These are phyloP conservation scores for Eimeria acervulina DNA, from an alignment of 169 alveolate genomes.

Conservation along the genomic window DNA sequence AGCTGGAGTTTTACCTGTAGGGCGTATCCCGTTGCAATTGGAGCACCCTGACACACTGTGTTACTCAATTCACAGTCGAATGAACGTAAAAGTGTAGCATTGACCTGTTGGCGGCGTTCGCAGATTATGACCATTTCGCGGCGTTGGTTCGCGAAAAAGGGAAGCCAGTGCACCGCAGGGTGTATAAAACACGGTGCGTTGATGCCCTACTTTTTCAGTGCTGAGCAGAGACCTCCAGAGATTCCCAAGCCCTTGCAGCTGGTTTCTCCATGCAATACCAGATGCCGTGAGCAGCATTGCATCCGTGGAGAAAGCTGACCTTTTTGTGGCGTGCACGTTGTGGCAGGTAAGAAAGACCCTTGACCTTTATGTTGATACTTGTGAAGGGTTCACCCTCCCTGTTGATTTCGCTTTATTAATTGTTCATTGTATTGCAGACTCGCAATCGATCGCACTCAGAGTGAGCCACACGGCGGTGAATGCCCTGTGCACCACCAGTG, in stretches of 20 bases:
- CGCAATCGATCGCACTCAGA: not conserved
- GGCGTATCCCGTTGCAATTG: not conserved
- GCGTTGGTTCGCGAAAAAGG: conserved; percentile 20
- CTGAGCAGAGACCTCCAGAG: not conserved
- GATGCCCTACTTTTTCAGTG: not conserved
- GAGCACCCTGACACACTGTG: not conserved
- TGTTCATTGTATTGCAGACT: not conserved
- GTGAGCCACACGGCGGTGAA: not conserved
- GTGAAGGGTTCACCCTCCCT: not conserved
- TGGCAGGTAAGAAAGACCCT: not conserved
- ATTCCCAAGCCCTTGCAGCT: not conserved
- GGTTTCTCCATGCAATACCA: not conserved
- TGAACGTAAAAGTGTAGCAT: not conserved
- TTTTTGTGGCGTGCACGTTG: not conserved
- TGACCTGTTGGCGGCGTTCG: not conserved
- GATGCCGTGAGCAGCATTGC: not conserved
- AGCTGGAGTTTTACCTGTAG: not conserved
- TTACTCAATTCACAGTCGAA: not conserved
- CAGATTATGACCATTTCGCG: conserved; percentile 41
- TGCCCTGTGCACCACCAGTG: conserved; percentile 1
- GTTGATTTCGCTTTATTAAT: not conserved
- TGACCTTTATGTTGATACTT: not conserved
- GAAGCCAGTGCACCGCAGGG: conserved; percentile 10
- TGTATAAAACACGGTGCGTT: conserved; percentile 14
- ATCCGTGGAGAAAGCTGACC: not conserved